Evolutionary conservation across 1,139 yeast species (phyloP).

Genomic region (Arxiozyma telluris): DNA sequence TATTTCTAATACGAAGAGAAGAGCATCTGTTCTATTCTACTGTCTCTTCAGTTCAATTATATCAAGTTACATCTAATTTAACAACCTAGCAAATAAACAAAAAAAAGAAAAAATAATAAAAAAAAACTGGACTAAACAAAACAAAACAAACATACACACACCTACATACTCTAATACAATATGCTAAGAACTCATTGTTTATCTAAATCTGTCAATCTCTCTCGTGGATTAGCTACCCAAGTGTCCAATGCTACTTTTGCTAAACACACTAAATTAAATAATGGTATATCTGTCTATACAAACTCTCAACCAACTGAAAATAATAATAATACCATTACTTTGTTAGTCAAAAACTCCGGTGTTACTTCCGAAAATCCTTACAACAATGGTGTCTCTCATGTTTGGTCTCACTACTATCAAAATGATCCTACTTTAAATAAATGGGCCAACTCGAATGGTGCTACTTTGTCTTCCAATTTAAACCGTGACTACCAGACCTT

Average conservation of each 20-base stretch:
- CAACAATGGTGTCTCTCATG: conserved; percentile 70
- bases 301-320: neutral
- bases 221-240: neutral
- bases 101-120: too few relatives aligned
- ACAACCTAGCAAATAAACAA: too few relatives aligned
- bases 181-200: neutral
- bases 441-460: conserved; percentile 16
- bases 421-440: conserved; percentile 4
- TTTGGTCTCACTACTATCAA: conserved; percentile 45
- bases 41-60: too few relatives aligned
- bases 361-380: conserved; percentile 69
- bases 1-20: too few relatives aligned
- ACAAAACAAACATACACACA: neutral
- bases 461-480: conserved; percentile 41
- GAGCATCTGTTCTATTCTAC: too few relatives aligned
- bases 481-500: conserved; percentile 49
- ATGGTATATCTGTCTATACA: neutral
- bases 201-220: neutral
- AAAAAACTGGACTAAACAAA: too few relatives aligned
- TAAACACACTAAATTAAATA: conserved; percentile 13
- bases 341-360: conserved; percentile 60
- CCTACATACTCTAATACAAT: neutral
- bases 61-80: too few relatives aligned
- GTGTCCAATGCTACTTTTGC: neutral
- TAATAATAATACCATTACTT: conserved; percentile 33